A percentile compares a stretch with the other conserved stretches of the same genome.
Evolutionary conservation across 345 rosid species (phyloP).

Genomic region (Carallia brachiata): DNA sequence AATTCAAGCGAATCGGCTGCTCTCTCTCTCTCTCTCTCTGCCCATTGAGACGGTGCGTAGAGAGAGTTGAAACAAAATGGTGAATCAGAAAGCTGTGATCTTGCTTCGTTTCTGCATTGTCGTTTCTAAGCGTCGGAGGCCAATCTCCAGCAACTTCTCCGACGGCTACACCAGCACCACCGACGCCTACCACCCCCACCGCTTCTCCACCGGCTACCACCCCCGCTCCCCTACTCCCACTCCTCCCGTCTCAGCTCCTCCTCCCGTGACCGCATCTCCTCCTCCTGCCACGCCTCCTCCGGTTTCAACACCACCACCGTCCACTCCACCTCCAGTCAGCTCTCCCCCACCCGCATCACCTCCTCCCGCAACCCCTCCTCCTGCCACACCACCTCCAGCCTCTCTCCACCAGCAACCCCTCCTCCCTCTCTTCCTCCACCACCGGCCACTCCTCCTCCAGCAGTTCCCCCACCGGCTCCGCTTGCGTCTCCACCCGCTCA

Average conservation of each 20-base stretch:
- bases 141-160: slow-evolving; percentile 24
- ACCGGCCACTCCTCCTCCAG: slow-evolving; percentile 31
- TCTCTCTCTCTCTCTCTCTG: not conserved
- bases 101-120: slow-evolving; percentile 19
- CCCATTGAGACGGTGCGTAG: not conserved
- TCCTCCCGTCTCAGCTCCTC: slow-evolving; percentile 45
- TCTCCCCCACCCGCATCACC: slow-evolving; percentile 14
- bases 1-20: not conserved
- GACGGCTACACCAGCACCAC: slow-evolving; percentile 7
- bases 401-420: slow-evolving; percentile 37
- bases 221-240: slow-evolving; percentile 30
- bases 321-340: slow-evolving; percentile 13
- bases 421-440: slow-evolving; percentile 48
- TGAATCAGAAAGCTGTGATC: not conserved
- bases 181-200: slow-evolving; percentile 9
- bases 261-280: slow-evolving; percentile 47
- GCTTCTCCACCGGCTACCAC: slow-evolving; percentile 17
- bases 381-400: not conserved
- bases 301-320: slow-evolving; percentile 25
- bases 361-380: slow-evolving; percentile 9
- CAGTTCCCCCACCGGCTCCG: slow-evolving; percentile 48
- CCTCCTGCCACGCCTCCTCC: slow-evolving; percentile 45
- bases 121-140: slow-evolving; percentile 4
- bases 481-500: slow-evolving; percentile 63
- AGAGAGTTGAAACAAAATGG: slow-evolving; percentile 6